Base-by-base conservation (phyloP, 257 asterid species). In the Gentiana macrophylla region DNA sequence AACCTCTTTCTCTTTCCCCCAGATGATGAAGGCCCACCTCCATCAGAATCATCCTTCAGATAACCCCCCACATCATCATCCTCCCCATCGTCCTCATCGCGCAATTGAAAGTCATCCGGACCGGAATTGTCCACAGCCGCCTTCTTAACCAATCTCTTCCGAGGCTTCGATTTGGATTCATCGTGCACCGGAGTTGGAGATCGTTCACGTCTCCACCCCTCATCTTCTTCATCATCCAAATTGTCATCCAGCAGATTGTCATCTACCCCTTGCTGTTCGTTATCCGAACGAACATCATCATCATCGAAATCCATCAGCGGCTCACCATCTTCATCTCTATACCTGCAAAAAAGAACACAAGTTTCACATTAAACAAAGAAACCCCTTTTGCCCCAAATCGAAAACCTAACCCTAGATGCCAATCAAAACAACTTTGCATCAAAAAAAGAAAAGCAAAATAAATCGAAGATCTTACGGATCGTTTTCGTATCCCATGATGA, bases 291-390 rank as follows among this genome's bases (percentile, higher is more conserved):
- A 55, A 80, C 51, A 62, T 77, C 94, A 24, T 24, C 24, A 65
- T 81, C 94, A 46, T 84, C 89, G 24, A 77, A 91, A 54, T 91
- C 85, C 87, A 91, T 80, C 84, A 91, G 68, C 2, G 93, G 95
- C 81, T 87, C 98, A 15, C 98, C 96, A 32, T 91, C 96, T 65
- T 91, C 98, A 68, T 87, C 95, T 12, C 80, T 68, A 65, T 82
- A 80, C 56, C 95, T 86, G 78, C 63, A 74, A 67, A 51, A 37
- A 8, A 45, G 57, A 13, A 43, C 3, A 55, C 3, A 5, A 55
- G 2, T 55, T 3, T 38, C 56, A 34, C 43, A 8, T 41, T 61
- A 48, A 72, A 37, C 37, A 38, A 2, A 15, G 10, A 34, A 13
- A 49, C 49, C 53, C 12, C 37, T 11, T 35, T 36, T 13, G 53